A percentile compares a stretch with the other conserved stretches of the same genome.
phyloP scores from a whole-genome alignment of 148 eudicot species.

The Nepenthes gracilis region DNA sequence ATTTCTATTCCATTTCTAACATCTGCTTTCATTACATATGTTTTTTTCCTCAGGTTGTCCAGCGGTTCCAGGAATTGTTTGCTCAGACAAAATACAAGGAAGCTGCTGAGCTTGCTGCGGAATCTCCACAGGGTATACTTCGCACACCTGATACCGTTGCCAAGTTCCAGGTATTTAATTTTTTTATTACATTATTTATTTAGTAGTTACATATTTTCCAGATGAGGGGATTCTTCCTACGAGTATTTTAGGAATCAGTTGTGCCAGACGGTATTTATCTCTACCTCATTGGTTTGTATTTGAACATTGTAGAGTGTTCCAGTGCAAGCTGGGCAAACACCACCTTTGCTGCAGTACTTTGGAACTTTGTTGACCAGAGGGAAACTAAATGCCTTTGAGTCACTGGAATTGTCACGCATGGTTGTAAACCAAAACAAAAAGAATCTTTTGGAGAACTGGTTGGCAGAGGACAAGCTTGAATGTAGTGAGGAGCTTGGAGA shows the following conservation, averaged over 20 bases:
- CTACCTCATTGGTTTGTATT: background rate
- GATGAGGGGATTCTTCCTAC: background rate
- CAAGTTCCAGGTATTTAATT: constrained; percentile 68
- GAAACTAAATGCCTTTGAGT: constrained; percentile 89
- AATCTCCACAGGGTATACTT: constrained; percentile 93
- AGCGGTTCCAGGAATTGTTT: constrained; percentile 92
- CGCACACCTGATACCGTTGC: constrained; percentile 96
- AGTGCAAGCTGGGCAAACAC: constrained; percentile 93
- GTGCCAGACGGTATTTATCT: background rate
- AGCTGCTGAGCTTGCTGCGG: constrained; percentile 99
- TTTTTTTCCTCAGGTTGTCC: constrained; percentile 63
- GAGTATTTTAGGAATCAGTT: background rate
- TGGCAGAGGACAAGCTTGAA: constrained; percentile 95
- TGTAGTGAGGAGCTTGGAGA: constrained; percentile 99
- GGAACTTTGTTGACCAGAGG: constrained; percentile 81
- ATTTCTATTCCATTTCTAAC: background rate
- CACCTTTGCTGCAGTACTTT: constrained; percentile 88
- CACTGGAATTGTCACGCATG: constrained; percentile 84
- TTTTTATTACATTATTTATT: background rate
- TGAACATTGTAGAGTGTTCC: constrained; percentile 83
- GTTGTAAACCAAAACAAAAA: constrained; percentile 95
- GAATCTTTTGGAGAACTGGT: constrained; percentile 89
- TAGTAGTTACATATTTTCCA: background rate
- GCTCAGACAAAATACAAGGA: constrained; percentile 97
- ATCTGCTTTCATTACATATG: background rate